Percentiles rank a stretch among this genome's conserved stretches.
These are phyloP conservation scores for Anisogramma anomala DNA, from an alignment of 2,329 filamentous ascomycete species.

Conservation along the genomic window DNA sequence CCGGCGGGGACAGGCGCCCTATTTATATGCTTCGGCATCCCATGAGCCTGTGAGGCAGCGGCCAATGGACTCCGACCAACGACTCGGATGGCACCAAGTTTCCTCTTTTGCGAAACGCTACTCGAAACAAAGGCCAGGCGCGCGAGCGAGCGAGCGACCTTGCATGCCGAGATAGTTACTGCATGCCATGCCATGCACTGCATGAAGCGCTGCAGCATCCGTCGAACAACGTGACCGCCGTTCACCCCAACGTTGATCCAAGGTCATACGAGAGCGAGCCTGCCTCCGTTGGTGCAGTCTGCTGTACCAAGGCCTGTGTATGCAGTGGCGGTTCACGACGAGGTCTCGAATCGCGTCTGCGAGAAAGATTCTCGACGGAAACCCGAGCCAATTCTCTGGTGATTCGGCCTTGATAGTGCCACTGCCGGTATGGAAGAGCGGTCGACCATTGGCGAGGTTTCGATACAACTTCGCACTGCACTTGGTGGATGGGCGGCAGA, in stretches of 20 bases:
- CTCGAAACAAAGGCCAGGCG: not conserved
- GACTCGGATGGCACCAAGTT: not conserved
- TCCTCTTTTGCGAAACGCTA: not conserved
- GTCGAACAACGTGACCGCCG: too few relatives aligned
- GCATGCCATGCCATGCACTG: not conserved
- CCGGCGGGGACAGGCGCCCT: not conserved
- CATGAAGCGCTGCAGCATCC: too few relatives aligned
- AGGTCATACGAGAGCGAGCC: too few relatives aligned
- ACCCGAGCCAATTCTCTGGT: too few relatives aligned
- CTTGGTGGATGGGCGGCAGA: not conserved
- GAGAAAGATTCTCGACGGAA: not conserved
- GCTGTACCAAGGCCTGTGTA: too few relatives aligned
- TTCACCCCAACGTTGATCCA: too few relatives aligned
- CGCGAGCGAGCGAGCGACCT: constrained; percentile 1
- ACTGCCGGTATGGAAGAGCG: too few relatives aligned
- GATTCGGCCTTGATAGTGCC: too few relatives aligned
- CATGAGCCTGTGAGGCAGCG: not conserved
- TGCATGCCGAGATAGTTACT: not conserved
- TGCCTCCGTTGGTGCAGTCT: too few relatives aligned
- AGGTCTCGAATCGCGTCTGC: too few relatives aligned
- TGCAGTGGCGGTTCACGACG: too few relatives aligned
- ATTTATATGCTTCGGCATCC: constrained; percentile 3
- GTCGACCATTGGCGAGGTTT: constrained; percentile 3
- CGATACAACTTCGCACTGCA: too few relatives aligned
- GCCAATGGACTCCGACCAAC: not conserved